Base-by-base conservation (phyloP, 192 early-diverging fungal genomes). In the Anaeromyces robustus region DNA sequence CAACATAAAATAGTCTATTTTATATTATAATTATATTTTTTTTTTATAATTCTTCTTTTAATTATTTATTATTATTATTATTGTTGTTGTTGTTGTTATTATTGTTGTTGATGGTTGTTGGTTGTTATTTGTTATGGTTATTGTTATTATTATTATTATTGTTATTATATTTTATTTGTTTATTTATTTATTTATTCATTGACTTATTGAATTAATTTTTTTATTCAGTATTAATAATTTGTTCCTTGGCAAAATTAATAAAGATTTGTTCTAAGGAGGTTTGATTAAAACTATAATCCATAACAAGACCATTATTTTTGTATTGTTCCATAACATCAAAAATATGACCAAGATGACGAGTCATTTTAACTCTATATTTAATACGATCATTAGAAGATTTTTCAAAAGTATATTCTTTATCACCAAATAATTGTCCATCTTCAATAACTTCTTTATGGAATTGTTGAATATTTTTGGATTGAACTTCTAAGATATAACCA, bases 231-330 rank as follows among this genome's bases (percentile, higher is more conserved):
- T 41, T 17, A 16, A 41, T 41, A 9, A 41, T 78, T 79, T 89
- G 88, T 30, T 83, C 81, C 83, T 89, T 87, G 5, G 88, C 90
- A 87, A 92, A 86, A 68, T 87, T 84, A 39, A 92, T 85, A 83
- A 92, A 92, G 29, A 91, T 88, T 78, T 90, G 86, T 37, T 90
- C 89, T 30, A 92, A 81, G 1, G 88, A 88, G 9, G 90, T 87
- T 82, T 91, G 91, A 31, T 87, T 86, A 32, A 91, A 87, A 29
- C 86, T 86, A 80, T 89, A 92, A 77, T 91, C 89, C 34, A 82
- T 80, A 78, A 92, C 82, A 12, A 86, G 85, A 9, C 83, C 78
- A 2, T 77, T 39, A 14, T 29, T 30, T 30, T 86, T 83, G 29
- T 78, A 77, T 31, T 79, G 77, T 77, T 88, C 86, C 80, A 92